A percentile compares a stretch with the other conserved stretches of the same genome.
phyloP scores from a whole-genome alignment of 805 yeast genomes.

The Zygosaccharomyces kombuchaensis region DNA sequence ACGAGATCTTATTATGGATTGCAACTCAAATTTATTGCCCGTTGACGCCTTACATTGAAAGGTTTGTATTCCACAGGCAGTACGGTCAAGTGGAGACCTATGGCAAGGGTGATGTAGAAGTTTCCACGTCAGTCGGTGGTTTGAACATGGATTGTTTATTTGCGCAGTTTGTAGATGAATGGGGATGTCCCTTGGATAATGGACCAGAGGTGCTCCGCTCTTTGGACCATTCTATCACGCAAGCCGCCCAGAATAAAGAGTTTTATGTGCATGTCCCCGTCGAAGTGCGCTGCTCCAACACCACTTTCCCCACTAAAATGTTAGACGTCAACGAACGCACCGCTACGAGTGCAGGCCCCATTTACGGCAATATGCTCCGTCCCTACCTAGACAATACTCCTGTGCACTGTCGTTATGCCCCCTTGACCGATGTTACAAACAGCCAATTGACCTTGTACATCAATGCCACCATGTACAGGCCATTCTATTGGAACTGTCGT shows the following conservation, averaged over 20 bases:
- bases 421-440: constrained; percentile 46
- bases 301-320: constrained; percentile 44
- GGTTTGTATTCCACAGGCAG: constrained; percentile 78
- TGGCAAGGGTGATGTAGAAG: constrained; percentile 56
- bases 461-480: constrained; percentile 94
- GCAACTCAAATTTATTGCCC: constrained; percentile 70
- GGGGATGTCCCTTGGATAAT: constrained; percentile 86
- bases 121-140: constrained; percentile 78
- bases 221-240: constrained; percentile 56
- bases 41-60: constrained; percentile 79
- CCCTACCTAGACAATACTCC: constrained; percentile 85
- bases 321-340: constrained; percentile 52
- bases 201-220: constrained; percentile 69
- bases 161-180: constrained; percentile 90
- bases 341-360: constrained; percentile 62
- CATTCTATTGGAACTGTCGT: constrained; percentile 73
- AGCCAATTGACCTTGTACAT: constrained; percentile 79
- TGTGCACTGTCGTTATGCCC: constrained; percentile 47
- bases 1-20: constrained; percentile 74
- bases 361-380: constrained; percentile 76
- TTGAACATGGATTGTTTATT: constrained; percentile 94
- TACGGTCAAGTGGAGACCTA: constrained; percentile 71
- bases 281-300: constrained; percentile 90
- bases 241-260: constrained; percentile 55
- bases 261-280: constrained; percentile 92